Percentiles rank a stretch among this genome's conserved stretches.
Evolutionary conservation across 2,329 filamentous ascomycete species (phyloP).

Genomic region (Dryadomyces quercus-mongolicae): DNA sequence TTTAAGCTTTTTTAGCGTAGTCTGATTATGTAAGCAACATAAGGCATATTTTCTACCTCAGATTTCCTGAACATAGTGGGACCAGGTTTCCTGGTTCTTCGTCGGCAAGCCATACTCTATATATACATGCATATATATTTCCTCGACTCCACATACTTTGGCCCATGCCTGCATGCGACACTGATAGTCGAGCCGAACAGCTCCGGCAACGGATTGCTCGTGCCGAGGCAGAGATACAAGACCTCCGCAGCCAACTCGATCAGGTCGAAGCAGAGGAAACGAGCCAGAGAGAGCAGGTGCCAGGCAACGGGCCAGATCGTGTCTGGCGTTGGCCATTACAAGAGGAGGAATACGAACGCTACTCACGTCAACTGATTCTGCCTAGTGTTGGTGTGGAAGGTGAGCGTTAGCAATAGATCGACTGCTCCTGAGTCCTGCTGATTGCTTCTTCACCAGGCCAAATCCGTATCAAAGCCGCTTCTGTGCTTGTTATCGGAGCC

Average conservation of each 20-base stretch:
- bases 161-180: neutral
- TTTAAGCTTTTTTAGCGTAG: too few relatives aligned
- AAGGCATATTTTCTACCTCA: too few relatives aligned
- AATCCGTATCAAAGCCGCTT: constrained; percentile 54
- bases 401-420: constrained; percentile 17
- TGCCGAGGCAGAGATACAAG: constrained; percentile 34
- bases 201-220: constrained; percentile 34
- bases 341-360: constrained; percentile 68
- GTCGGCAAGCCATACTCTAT: too few relatives aligned
- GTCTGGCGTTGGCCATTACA: constrained; percentile 54
- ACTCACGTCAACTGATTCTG: constrained; percentile 84
- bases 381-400: constrained; percentile 68
- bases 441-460: constrained; percentile 45
- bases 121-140: too few relatives aligned
- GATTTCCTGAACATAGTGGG: too few relatives aligned
- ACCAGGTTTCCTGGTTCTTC: too few relatives aligned
- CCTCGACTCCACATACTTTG: neutral
- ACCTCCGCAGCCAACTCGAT: constrained; percentile 31
- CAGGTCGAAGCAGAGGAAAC: constrained; percentile 22
- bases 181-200: constrained; percentile 14
- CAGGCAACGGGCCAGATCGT: neutral
- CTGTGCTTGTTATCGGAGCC: constrained; percentile 71
- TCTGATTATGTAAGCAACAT: too few relatives aligned
- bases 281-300: neutral
- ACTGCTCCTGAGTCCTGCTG: neutral